Percentiles rank a stretch among this genome's conserved stretches.
These are phyloP conservation scores for Diphasiastrum complanatum DNA, from an alignment of 83 land plant genomes.

Conservation along the genomic window DNA sequence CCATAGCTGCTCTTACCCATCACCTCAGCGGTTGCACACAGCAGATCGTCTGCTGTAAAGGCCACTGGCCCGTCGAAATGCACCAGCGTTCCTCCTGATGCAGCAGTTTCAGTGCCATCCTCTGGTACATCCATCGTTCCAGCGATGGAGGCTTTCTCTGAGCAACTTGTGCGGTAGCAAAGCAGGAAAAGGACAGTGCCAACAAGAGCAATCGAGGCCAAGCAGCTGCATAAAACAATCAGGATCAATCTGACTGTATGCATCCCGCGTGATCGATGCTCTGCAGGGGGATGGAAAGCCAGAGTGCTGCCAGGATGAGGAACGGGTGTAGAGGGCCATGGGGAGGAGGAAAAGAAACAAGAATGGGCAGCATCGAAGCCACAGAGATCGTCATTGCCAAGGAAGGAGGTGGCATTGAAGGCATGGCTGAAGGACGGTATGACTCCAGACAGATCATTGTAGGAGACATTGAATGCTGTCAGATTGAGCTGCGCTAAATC, in stretches of 20 bases:
- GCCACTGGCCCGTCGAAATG: constrained; percentile 77
- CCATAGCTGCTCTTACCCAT: constrained; percentile 98
- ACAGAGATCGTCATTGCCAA: constrained; percentile 73
- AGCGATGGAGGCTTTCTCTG: constrained; percentile 6
- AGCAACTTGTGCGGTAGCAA: neutral
- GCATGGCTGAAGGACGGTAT: constrained; percentile 49
- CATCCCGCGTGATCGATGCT: neutral
- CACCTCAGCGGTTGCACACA: constrained; percentile 85
- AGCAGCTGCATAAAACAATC: neutral
- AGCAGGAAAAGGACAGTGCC: neutral
- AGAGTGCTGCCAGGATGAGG: constrained; percentile 24
- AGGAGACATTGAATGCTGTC: constrained; percentile 52
- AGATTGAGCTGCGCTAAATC: constrained; percentile 41
- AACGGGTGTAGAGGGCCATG: constrained; percentile 40
- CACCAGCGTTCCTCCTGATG: constrained; percentile 74
- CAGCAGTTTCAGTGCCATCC: constrained; percentile 28
- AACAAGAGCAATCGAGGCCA: neutral
- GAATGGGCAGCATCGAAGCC: constrained; percentile 32
- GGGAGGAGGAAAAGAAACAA: constrained; percentile 11
- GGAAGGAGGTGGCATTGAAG: constrained; percentile 62
- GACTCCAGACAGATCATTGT: constrained; percentile 68
- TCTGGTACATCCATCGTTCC: constrained; percentile 29
- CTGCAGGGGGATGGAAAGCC: neutral
- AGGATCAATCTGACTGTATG: neutral
- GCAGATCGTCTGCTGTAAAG: constrained; percentile 78